Evolutionary conservation across 441 rosid species (phyloP).

Genomic region (Kokia cookei): DNA sequence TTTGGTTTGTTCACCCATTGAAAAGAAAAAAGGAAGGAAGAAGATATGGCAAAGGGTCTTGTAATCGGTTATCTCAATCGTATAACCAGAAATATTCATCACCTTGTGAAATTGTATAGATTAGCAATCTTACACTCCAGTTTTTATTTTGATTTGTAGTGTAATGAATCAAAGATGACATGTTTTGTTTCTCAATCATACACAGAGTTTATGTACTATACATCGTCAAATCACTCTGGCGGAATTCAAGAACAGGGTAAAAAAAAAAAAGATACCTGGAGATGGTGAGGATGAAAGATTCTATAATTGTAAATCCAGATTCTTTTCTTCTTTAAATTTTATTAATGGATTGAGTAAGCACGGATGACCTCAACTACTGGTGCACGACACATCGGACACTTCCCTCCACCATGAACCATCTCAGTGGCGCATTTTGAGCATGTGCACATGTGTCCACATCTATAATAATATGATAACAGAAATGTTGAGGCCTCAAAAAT

Average conservation of each 20-base stretch:
- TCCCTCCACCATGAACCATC: slow-evolving; percentile 63
- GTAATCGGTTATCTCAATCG: no score
- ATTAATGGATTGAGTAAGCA: slow-evolving; percentile 62
- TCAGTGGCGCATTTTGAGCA: slow-evolving; percentile 78
- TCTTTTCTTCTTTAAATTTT: background rate
- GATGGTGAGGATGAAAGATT: slow-evolving; percentile 7
- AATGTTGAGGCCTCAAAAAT: background rate
- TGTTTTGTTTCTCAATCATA: slow-evolving; percentile 22
- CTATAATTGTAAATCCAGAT: slow-evolving; percentile 12
- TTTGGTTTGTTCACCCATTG: no score
- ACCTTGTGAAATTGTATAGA: no score
- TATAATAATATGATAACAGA: slow-evolving; percentile 14
- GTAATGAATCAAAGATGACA: background rate
- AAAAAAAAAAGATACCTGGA: background rate
- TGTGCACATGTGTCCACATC: slow-evolving; percentile 98
- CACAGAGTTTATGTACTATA: slow-evolving; percentile 15
- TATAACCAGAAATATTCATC: no score
- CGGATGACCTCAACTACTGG: slow-evolving; percentile 84
- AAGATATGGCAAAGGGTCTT: no score
- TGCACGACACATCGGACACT: slow-evolving; percentile 95
- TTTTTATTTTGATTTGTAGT: slow-evolving; percentile 24
- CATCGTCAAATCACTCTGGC: background rate
- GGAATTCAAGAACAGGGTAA: background rate
- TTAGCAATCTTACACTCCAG: slow-evolving; percentile 3
- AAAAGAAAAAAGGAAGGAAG: no score